Evolutionary conservation across 225 moss, liverwort and hornwort species (phyloP).

Genomic region (Marchantia paleacea): DNA sequence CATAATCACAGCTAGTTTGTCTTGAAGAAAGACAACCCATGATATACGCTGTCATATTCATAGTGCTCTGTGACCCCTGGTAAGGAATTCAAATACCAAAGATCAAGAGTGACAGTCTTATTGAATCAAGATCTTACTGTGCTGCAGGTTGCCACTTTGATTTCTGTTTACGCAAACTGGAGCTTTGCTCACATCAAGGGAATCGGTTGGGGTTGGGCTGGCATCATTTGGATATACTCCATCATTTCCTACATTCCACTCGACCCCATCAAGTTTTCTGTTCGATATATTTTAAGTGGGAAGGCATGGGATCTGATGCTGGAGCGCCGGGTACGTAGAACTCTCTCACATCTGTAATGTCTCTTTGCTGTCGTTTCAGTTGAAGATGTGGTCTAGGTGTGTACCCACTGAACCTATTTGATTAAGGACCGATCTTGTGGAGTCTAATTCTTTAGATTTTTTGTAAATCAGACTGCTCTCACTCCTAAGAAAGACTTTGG

Average conservation of each 20-base stretch:
- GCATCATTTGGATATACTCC: conserved; percentile 3
- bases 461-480: conserved; percentile 54
- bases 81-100: not conserved
- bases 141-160: not conserved
- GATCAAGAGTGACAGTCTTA: no score
- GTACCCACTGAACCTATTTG: not conserved
- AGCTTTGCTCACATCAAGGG: conserved; percentile 7
- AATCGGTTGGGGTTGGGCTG: conserved; percentile 13
- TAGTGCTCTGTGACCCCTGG: not conserved
- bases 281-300: conserved; percentile 59
- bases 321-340: conserved; percentile 6
- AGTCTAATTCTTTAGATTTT: not conserved
- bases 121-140: not conserved
- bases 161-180: not conserved
- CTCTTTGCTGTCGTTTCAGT: no score
- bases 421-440: not conserved
- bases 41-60: no score
- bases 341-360: not conserved
- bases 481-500: conserved; percentile 67
- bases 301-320: conserved; percentile 60
- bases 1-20: no score
- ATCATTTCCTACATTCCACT: conserved; percentile 45
- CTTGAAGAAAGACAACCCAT: no score
- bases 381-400: not conserved
- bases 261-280: conserved; percentile 52